Evolutionary conservation across 2,329 filamentous ascomycete genomes (phyloP).

Genomic region (Exophiala lecanii-corni): DNA sequence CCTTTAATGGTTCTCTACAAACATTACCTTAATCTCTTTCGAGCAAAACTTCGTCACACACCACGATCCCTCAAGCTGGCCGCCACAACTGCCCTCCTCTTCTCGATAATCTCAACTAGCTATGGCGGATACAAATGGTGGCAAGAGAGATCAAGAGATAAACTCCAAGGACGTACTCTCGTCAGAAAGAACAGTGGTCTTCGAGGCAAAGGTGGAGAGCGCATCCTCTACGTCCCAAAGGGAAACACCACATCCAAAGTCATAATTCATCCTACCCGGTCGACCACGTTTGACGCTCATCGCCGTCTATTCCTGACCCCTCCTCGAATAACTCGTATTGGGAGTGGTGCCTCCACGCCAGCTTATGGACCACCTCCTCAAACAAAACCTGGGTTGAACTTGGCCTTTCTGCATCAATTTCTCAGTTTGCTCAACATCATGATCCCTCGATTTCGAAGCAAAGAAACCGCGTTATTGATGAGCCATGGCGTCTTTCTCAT

Average conservation of each 20-base stretch:
- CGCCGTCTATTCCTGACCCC: constrained; percentile 88
- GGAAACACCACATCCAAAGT: constrained; percentile 85
- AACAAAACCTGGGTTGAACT: constrained; percentile 88
- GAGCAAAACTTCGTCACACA: constrained; percentile 54
- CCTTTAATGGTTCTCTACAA: constrained; percentile 63
- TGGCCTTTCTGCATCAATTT: constrained; percentile 96
- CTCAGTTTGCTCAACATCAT: constrained; percentile 94
- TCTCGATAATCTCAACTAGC: constrained; percentile 72
- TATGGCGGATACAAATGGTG: constrained; percentile 78
- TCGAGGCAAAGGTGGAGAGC: constrained; percentile 87
- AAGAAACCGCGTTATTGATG: constrained; percentile 84
- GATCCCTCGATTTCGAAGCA: constrained; percentile 92
- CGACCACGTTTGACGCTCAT: constrained; percentile 93
- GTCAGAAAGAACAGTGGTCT: constrained; percentile 89
- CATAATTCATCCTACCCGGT: constrained; percentile 82
- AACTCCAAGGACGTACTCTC: constrained; percentile 74
- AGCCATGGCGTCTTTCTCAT: constrained; percentile 88
- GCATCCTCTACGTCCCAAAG: constrained; percentile 93
- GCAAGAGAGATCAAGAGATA: constrained; percentile 67
- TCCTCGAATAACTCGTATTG: constrained; percentile 72
- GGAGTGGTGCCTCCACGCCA: constrained; percentile 56
- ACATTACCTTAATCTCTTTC: constrained; percentile 48
- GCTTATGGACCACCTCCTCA: constrained; percentile 73
- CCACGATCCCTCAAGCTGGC: constrained; percentile 69
- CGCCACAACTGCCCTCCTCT: constrained; percentile 67